Percentiles rank a stretch among this genome's conserved stretches.
These are phyloP conservation scores for Carex littledalei DNA, from an alignment of 176 grass and related monocot species.

Conservation along the genomic window DNA sequence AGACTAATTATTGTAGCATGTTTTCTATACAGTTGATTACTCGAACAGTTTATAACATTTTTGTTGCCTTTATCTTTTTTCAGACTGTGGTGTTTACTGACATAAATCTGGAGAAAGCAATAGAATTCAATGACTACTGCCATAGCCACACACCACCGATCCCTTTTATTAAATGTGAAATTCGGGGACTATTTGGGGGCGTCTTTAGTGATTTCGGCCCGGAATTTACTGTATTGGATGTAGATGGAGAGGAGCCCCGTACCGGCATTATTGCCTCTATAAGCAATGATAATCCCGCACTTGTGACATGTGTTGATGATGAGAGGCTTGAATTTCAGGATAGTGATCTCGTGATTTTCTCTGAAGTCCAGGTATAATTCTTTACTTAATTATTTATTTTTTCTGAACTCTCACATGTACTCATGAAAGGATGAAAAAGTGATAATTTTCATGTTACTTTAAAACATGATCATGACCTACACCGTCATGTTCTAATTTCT, in stretches of 20 bases:
- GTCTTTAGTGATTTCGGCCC: conserved; percentile 88
- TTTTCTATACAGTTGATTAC: not conserved
- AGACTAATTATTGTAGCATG: not conserved
- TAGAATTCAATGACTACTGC: conserved; percentile 76
- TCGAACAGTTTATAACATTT: not conserved
- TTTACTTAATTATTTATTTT: not conserved
- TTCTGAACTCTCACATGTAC: not conserved
- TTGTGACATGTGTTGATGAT: conserved; percentile 89
- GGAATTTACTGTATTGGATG: conserved; percentile 81
- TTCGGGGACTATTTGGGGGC: conserved; percentile 75
- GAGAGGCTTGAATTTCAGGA: conserved; percentile 91
- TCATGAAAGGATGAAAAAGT: not conserved
- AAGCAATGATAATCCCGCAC: conserved; percentile 72
- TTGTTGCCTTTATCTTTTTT: conserved; percentile 9
- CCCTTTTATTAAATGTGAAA: conserved; percentile 81
- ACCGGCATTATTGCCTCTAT: conserved; percentile 87
- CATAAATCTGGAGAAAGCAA: conserved; percentile 67
- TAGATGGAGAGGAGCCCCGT: conserved; percentile 90
- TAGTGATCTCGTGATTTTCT: conserved; percentile 79
- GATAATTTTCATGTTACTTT: not conserved
- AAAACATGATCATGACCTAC: not conserved
- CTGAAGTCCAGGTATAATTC: conserved; percentile 49
- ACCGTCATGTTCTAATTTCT: not conserved
- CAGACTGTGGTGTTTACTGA: conserved; percentile 86
- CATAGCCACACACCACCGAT: conserved; percentile 82